Base-by-base conservation (phyloP, 306 rosid species). In the barrel medic (Medicago truncatula) region DNA sequence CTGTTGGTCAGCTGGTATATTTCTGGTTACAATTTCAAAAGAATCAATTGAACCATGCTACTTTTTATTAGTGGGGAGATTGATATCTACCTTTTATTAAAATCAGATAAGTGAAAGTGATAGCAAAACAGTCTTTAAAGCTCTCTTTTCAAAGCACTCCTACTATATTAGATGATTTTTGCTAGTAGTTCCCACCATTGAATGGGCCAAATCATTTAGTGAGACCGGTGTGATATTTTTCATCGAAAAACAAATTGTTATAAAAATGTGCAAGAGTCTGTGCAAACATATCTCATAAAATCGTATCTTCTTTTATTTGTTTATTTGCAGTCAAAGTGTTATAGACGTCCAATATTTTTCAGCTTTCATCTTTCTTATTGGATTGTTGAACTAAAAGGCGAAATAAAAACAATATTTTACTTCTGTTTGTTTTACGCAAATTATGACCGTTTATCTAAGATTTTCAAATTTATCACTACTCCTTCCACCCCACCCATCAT, bases 321-420 rank as follows among this genome's bases (percentile, higher is more conserved):
- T 70, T n/a, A 73, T 57, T 16, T 39, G 20, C 31, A 34, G 14
- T 17, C 39, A 5, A 31, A 56, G 17, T 4, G 23, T 46, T 39
- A 50, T 28, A 43, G 17, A 53, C 34, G 1, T 16, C 41, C 52
- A 16, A 15, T 13, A 14, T 68, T 67, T 71, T 61, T 50, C 20
- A 46, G 46, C 38, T 57, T 67, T 66, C 56, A 38, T 38, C 8
- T 57, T 57, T 56, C 73, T 21, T 21, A 20, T 4, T 13, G 31
- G 47, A 43, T 36, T 39, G 28, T 73, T 66, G 68, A 79, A 73
- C 62, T 72, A 71, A 77, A 69, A 52, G 16, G 25, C 49, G 23
- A 43, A 43, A 52, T 46, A 36, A 64, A 54, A 41, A 23, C 17
- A 44, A 54, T n/a, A 12, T 56, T 41, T 73, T 18, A 52, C 58